Percentiles rank a stretch among this genome's conserved stretches.
These are phyloP conservation scores for Phytophthora vignae DNA, from an alignment of 352 stramenopile genomes.

Conservation along the genomic window DNA sequence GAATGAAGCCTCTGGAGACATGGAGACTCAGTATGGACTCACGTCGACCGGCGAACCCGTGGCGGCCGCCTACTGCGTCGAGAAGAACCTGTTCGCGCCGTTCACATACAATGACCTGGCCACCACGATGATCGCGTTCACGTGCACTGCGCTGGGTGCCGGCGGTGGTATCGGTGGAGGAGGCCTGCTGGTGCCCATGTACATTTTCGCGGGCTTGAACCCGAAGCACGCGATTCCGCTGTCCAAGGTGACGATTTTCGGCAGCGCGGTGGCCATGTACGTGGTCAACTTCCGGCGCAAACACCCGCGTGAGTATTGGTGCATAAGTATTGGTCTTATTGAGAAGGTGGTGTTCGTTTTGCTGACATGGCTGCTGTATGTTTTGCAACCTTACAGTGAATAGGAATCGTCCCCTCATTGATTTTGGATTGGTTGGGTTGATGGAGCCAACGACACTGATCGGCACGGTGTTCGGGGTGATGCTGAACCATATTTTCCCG, in stretches of 20 bases:
- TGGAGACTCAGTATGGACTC: slow-evolving; percentile 35
- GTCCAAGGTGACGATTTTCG: slow-evolving; percentile 97
- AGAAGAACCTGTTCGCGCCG: slow-evolving; percentile 80
- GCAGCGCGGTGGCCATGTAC: slow-evolving; percentile 94
- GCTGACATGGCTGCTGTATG: neutral
- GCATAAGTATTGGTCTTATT: neutral
- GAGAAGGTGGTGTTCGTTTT: neutral
- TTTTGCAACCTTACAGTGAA: slow-evolving; percentile 39
- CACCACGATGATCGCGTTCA: slow-evolving; percentile 73
- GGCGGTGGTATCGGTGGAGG: slow-evolving; percentile 93
- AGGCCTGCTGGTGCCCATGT: slow-evolving; percentile 96
- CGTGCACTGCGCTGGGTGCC: slow-evolving; percentile 88
- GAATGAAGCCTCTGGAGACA: slow-evolving; percentile 40
- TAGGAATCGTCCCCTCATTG: slow-evolving; percentile 93
- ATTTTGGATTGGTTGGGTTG: slow-evolving; percentile 97
- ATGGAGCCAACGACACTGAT: slow-evolving; percentile 95
- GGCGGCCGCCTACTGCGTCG: slow-evolving; percentile 68
- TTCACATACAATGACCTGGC: slow-evolving; percentile 70
- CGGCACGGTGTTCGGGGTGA: slow-evolving; percentile 76
- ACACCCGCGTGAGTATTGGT: slow-evolving; percentile 84
- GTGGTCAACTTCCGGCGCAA: slow-evolving; percentile 92
- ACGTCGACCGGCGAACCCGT: slow-evolving; percentile 41
- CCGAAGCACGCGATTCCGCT: slow-evolving; percentile 97
- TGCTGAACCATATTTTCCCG: slow-evolving; percentile 80
- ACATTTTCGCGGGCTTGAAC: slow-evolving; percentile 92